Percentiles rank a stretch among this genome's conserved stretches.
Conservation (phyloP, 495 filamentous ascomycete genomes). For the Penicillium pancosmium region DNA sequence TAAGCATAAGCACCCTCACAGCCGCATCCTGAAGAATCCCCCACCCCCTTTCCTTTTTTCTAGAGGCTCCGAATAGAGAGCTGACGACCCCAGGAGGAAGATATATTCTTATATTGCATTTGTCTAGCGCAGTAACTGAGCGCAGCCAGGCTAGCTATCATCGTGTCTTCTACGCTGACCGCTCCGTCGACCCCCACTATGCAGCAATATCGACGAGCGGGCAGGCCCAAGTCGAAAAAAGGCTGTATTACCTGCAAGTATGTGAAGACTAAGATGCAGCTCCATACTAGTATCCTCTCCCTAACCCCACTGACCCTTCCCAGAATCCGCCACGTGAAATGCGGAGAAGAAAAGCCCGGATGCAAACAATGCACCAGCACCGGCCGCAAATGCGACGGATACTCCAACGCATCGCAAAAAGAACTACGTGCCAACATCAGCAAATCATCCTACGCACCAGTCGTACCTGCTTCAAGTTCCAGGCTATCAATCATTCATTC, state of each 20-base stretch:
- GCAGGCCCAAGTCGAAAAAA: slow-evolving; percentile 14
- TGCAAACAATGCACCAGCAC: slow-evolving; percentile 51
- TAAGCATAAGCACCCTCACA: not conserved
- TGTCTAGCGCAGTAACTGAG: no score
- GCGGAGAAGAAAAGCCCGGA: slow-evolving; percentile 49
- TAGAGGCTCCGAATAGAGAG: no score
- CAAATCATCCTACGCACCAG: not conserved
- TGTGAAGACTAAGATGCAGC: not conserved
- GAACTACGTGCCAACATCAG: slow-evolving; percentile 11
- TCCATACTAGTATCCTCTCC: not conserved
- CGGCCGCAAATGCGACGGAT: slow-evolving; percentile 49
- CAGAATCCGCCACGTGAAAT: slow-evolving; percentile 54
- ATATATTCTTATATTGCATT: no score
- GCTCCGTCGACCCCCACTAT: not conserved
- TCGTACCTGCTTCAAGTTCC: not conserved
- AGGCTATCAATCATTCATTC: not conserved
- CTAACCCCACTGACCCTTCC: slow-evolving; percentile 26
- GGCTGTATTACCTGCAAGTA: slow-evolving; percentile 24
- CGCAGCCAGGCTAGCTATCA: no score
- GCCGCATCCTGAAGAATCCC: not conserved
- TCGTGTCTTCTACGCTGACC: not conserved
- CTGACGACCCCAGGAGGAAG: no score
- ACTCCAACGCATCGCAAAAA: slow-evolving; percentile 13
- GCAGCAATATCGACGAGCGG: slow-evolving; percentile 5
- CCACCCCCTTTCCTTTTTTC: not conserved